Evolutionary conservation across 208 protist genomes (phyloP).

Genomic region (Porcisia deanei): DNA sequence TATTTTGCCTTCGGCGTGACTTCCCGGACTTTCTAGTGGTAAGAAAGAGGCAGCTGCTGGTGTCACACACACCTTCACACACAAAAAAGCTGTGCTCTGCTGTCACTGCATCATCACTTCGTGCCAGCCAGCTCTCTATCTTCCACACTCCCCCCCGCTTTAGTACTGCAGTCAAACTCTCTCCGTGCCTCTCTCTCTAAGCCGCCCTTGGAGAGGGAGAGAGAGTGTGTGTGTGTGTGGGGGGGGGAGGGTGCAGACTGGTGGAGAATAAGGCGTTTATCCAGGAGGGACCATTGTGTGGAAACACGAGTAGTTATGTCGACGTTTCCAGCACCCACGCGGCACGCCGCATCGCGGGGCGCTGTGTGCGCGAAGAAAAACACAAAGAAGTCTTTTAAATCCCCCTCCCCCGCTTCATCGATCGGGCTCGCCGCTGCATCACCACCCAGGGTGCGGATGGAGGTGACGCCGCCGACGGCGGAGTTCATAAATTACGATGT

Average conservation of each 20-base stretch:
- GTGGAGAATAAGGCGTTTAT: not conserved
- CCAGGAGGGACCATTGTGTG: not conserved
- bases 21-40: not conserved
- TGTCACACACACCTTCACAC: not conserved
- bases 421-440: not conserved
- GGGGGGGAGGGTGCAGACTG: not conserved
- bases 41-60: not conserved
- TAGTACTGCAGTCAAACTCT: not conserved
- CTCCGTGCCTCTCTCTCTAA: not conserved
- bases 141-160: not conserved
- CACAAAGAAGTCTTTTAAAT: not conserved
- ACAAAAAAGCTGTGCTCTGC: not conserved
- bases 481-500: constrained; percentile 89
- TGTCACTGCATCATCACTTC: not conserved
- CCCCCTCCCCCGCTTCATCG: not conserved
- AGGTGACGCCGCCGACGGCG: constrained; percentile 49
- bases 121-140: no score
- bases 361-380: not conserved
- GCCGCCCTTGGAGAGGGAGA: not conserved
- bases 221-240: no score
- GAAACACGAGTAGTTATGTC: constrained; percentile 1
- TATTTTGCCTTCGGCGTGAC: no score
- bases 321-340: not conserved
- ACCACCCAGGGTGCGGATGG: constrained; percentile 15
- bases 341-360: not conserved